A percentile compares a stretch with the other conserved stretches of the same genome.
Evolutionary conservation across 805 yeast genomes (phyloP).

Genomic region (Myxozyma monticola): DNA sequence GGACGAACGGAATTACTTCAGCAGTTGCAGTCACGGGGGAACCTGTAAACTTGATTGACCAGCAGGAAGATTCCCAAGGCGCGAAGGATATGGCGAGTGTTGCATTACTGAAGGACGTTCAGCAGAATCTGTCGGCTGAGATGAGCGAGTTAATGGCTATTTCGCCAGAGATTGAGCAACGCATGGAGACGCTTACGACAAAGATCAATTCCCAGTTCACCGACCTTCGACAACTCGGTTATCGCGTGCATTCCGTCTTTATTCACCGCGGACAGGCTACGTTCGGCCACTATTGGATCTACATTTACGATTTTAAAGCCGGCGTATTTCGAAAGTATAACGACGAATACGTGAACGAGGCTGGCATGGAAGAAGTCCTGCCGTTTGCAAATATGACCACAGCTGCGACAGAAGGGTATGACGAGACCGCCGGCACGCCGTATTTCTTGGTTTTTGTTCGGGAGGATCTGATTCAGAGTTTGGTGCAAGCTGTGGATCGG

Average conservation of each 20-base stretch:
- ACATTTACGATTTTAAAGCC: slow-evolving; percentile 72
- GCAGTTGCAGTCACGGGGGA: not conserved
- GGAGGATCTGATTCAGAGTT: slow-evolving; percentile 44
- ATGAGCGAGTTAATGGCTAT: slow-evolving; percentile 21
- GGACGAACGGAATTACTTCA: not conserved
- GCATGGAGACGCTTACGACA: slow-evolving; percentile 48
- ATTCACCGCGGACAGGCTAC: slow-evolving; percentile 95
- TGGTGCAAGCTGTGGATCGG: slow-evolving; percentile 20
- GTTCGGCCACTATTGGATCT: slow-evolving; percentile 97
- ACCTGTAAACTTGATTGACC: not conserved
- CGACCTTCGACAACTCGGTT: slow-evolving; percentile 63
- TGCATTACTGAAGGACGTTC: slow-evolving; percentile 5
- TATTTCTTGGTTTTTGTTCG: slow-evolving; percentile 84
- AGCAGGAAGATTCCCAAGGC: slow-evolving; percentile 2
- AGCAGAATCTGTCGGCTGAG: slow-evolving; percentile 17
- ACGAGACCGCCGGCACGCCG: slow-evolving; percentile 73
- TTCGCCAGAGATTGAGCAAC: slow-evolving; percentile 43
- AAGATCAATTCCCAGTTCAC: slow-evolving; percentile 62
- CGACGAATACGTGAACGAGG: slow-evolving; percentile 92
- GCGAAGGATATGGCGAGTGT: not conserved
- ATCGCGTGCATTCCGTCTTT: slow-evolving; percentile 84
- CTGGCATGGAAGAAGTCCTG: slow-evolving; percentile 49
- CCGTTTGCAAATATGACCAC: slow-evolving; percentile 58
- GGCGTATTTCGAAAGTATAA: slow-evolving; percentile 83
- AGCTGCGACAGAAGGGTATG: slow-evolving; percentile 46